A percentile compares a stretch with the other conserved stretches of the same genome.
phyloP scores from a whole-genome alignment of 2,329 filamentous ascomycete species.

The Pseudonectria buxi region DNA sequence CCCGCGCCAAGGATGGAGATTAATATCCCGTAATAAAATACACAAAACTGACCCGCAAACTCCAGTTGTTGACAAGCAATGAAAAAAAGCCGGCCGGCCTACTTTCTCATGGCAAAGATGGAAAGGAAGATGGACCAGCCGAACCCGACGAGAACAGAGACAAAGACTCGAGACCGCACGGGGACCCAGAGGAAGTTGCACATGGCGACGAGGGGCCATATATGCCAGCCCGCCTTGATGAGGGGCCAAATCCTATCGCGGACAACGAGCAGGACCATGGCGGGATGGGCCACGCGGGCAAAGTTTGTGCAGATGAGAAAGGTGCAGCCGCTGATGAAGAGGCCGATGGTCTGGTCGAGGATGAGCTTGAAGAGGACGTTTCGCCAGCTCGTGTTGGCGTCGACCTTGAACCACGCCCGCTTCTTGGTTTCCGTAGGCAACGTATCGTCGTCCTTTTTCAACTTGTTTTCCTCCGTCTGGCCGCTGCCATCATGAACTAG shows the following conservation, averaged over 20 bases:
- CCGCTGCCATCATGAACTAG: slow-evolving; percentile 12
- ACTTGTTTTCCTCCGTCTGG: slow-evolving; percentile 12
- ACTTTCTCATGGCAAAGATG: slow-evolving; percentile 24
- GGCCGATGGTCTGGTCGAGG: slow-evolving; percentile 30
- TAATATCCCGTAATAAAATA: too few species aligned
- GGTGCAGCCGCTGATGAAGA: slow-evolving; percentile 27
- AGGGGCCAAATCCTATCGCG: slow-evolving; percentile 22
- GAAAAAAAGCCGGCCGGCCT: too few species aligned
- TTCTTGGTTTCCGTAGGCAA: background rate
- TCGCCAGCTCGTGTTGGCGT: slow-evolving; percentile 26
- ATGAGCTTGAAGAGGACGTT: slow-evolving; percentile 29
- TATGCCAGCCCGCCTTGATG: slow-evolving; percentile 30
- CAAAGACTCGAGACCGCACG: slow-evolving; percentile 28
- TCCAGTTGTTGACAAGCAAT: too few species aligned
- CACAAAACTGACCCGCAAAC: too few species aligned
- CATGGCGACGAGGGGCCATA: slow-evolving; percentile 30
- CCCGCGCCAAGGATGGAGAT: too few species aligned
- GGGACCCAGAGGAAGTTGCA: slow-evolving; percentile 32
- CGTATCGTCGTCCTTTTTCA: slow-evolving; percentile 18
- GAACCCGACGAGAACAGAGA: slow-evolving; percentile 30
- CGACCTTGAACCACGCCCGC: slow-evolving; percentile 13
- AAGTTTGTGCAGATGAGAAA: slow-evolving; percentile 32
- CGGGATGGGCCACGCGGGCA: slow-evolving; percentile 20
- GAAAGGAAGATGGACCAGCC: slow-evolving; percentile 33
- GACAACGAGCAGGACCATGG: slow-evolving; percentile 21